Conservation (phyloP, 2,329 filamentous ascomycete genomes). For the Penicillium sp. region DNA sequence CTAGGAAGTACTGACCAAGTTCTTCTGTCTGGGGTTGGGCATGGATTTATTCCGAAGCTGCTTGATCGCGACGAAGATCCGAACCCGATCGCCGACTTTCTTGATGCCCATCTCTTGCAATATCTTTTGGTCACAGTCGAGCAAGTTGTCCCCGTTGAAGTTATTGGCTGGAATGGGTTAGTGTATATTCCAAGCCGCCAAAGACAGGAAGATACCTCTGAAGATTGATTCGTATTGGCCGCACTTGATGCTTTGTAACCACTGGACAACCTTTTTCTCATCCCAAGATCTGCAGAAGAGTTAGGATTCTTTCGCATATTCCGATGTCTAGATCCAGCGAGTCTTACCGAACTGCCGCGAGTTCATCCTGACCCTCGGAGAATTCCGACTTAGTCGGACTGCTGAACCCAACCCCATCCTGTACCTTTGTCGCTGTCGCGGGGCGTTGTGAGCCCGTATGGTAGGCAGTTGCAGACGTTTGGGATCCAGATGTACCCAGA, state of each 20-base stretch:
- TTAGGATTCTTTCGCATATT: slow-evolving; percentile 17
- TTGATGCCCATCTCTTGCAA: slow-evolving; percentile 98
- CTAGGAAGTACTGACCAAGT: slow-evolving; percentile 60
- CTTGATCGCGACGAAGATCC: slow-evolving; percentile 80
- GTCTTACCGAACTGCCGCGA: slow-evolving; percentile 65
- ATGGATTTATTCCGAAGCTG: slow-evolving; percentile 72
- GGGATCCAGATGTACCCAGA: slow-evolving; percentile 30
- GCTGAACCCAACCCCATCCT: slow-evolving; percentile 50
- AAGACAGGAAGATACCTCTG: slow-evolving; percentile 48
- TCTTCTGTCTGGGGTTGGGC: slow-evolving; percentile 72
- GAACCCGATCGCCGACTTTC: slow-evolving; percentile 92
- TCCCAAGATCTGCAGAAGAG: slow-evolving; percentile 61
- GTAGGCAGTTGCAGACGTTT: slow-evolving; percentile 33
- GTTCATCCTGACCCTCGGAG: slow-evolving; percentile 67
- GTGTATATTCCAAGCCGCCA: slow-evolving; percentile 14
- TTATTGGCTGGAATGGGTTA: slow-evolving; percentile 60
- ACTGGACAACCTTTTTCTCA: slow-evolving; percentile 85
- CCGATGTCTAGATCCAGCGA: not conserved
- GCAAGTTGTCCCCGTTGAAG: slow-evolving; percentile 92
- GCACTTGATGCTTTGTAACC: slow-evolving; percentile 85
- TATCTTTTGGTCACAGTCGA: slow-evolving; percentile 95
- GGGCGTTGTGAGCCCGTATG: slow-evolving; percentile 29
- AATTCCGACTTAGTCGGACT: slow-evolving; percentile 93
- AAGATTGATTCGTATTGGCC: slow-evolving; percentile 90
- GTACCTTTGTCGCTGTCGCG: slow-evolving; percentile 25